Evolutionary conservation across 805 yeast genomes (phyloP).

Genomic region (Scheffersomyces coipomensis): DNA sequence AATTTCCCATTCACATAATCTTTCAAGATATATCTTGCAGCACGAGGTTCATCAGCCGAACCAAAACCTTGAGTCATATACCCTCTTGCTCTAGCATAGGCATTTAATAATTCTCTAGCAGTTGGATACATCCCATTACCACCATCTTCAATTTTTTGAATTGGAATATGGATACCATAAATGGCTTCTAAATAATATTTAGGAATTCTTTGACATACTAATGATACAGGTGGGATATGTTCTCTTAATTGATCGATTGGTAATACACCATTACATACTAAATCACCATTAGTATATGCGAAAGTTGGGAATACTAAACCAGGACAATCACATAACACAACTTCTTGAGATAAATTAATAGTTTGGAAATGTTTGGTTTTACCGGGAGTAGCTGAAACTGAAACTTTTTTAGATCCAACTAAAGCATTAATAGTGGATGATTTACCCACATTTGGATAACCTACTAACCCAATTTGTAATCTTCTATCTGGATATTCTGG

Average conservation of each 20-base stretch:
- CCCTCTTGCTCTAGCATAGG: conserved; percentile 96
- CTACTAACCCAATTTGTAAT: conserved; percentile 91
- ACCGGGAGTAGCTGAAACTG: conserved; percentile 98
- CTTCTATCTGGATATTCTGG: conserved; percentile 59
- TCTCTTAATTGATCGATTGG: conserved; percentile 98
- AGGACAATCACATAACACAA: conserved; percentile 95
- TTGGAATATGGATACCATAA: conserved; percentile 87
- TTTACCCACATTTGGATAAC: conserved; percentile 93
- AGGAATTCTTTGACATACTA: conserved; percentile 87
- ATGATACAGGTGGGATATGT: conserved; percentile 80
- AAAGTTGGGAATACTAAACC: conserved; percentile 98
- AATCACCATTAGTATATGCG: conserved; percentile 93
- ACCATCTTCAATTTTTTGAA: conserved; percentile 76
- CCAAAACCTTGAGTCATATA: conserved; percentile 97
- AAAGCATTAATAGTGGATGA: conserved; percentile 98
- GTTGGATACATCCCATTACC: conserved; percentile 82
- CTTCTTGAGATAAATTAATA: conserved; percentile 76
- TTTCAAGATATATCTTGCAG: conserved; percentile 86
- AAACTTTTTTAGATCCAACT: conserved; percentile 95
- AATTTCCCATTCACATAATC: conserved; percentile 94
- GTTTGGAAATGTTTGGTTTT: conserved; percentile 99
- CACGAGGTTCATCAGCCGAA: conserved; percentile 93
- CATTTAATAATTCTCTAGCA: conserved; percentile 81
- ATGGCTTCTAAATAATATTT: conserved; percentile 84
- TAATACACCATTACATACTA: conserved; percentile 97